These are phyloP conservation scores for Talaromyces sp. DNA, from an alignment of 2,329 filamentous ascomycete species.

Conservation along the genomic window DNA sequence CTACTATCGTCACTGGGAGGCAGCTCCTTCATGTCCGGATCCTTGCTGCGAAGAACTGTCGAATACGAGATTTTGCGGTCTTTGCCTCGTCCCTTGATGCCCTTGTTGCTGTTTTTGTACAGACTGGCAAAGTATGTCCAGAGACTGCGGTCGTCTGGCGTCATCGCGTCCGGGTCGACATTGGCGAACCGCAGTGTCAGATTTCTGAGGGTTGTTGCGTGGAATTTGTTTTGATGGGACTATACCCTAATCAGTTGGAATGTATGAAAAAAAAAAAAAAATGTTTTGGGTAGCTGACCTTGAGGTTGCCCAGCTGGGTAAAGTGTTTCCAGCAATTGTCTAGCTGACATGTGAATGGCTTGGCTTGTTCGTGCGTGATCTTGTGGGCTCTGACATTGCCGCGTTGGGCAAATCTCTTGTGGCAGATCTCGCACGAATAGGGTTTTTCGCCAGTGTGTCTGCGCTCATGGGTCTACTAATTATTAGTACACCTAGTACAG, in stretches of 20 bases:
- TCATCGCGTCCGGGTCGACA: slow-evolving; percentile 60
- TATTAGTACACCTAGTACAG: neutral
- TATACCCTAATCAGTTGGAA: slow-evolving; percentile 26
- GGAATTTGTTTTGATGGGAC: slow-evolving; percentile 94
- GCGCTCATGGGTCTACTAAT: slow-evolving; percentile 69
- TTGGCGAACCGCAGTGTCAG: slow-evolving; percentile 68
- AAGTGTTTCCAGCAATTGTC: slow-evolving; percentile 85
- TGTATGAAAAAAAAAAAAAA: neutral
- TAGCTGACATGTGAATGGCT: slow-evolving; percentile 75
- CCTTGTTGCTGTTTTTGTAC: slow-evolving; percentile 99
- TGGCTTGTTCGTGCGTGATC: slow-evolving; percentile 71
- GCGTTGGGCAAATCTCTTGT: slow-evolving; percentile 77
- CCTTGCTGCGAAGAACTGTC: neutral
- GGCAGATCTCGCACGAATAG: slow-evolving; percentile 73
- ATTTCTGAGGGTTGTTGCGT: slow-evolving; percentile 65
- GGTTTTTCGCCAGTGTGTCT: slow-evolving; percentile 85
- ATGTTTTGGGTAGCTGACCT: slow-evolving; percentile 50
- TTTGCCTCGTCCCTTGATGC: slow-evolving; percentile 92
- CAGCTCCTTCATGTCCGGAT: neutral
- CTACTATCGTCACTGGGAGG: slow-evolving; percentile 8
- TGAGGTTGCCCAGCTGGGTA: slow-evolving; percentile 86
- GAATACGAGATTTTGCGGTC: slow-evolving; percentile 52
- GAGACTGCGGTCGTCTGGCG: slow-evolving; percentile 66
- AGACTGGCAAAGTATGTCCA: slow-evolving; percentile 79
- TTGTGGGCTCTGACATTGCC: slow-evolving; percentile 82